phyloP scores from a whole-genome alignment of 164 flowering plant species.

The Macadamia tetraphylla region DNA sequence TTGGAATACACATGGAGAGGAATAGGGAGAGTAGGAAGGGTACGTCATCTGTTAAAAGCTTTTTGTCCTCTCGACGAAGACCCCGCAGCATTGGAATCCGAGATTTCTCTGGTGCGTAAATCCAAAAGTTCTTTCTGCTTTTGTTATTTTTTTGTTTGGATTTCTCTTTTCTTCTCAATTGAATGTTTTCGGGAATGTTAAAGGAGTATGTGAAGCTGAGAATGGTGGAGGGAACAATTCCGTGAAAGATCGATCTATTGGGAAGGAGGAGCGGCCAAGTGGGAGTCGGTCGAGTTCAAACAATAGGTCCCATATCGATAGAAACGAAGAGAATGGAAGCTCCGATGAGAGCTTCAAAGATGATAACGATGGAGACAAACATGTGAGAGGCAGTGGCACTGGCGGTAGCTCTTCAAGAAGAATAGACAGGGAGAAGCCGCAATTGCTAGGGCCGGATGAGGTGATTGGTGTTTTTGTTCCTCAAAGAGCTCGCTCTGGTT shows the following conservation, averaged over 20 bases:
- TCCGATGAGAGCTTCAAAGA: conserved; percentile 10
- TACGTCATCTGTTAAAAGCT: conserved; percentile 1
- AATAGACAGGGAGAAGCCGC: background rate
- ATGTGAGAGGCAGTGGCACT: background rate
- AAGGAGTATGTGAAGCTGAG: conserved; percentile 9
- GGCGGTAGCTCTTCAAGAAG: background rate
- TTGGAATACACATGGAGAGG: conserved; percentile 11
- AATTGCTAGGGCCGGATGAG: conserved; percentile 13
- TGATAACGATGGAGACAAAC: conserved; percentile 12
- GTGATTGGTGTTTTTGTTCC: conserved; percentile 17
- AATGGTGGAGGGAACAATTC: conserved; percentile 9
- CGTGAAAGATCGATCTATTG: conserved; percentile 5
- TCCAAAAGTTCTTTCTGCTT: background rate
- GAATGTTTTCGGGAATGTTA: too few relatives aligned
- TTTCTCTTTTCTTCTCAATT: background rate
- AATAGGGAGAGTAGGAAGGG: conserved; percentile 15
- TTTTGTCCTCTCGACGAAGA: conserved; percentile 14
- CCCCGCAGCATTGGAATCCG: conserved; percentile 3
- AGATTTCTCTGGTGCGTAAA: conserved; percentile 7
- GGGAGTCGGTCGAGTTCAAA: conserved; percentile 9
- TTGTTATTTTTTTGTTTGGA: background rate
- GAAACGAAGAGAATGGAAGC: conserved; percentile 6
- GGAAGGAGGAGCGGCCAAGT: conserved; percentile 8
- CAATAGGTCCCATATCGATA: conserved; percentile 8
- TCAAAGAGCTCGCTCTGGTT: conserved; percentile 15